Conservation (phyloP, 352 stramenopile species). For the Hyaloperonospora brassicae region DNA sequence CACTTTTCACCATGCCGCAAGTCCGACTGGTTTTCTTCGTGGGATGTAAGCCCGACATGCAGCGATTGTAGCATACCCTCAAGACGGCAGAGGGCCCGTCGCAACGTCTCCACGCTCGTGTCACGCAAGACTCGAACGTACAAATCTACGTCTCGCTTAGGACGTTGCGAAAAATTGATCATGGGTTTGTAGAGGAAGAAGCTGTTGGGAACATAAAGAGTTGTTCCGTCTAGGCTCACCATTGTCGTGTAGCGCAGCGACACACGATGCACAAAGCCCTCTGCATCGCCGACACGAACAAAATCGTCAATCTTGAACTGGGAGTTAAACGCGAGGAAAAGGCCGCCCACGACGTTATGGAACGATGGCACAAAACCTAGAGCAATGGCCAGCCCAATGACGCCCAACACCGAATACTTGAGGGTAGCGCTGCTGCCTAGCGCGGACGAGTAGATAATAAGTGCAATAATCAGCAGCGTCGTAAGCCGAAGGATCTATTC, state of each 20-base stretch:
- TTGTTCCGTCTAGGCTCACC: conserved; percentile 72
- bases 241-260: conserved; percentile 80
- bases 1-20: conserved; percentile 73
- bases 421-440: conserved; percentile 60
- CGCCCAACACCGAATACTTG: conserved; percentile 77
- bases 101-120: conserved; percentile 55
- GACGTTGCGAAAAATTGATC: conserved; percentile 82
- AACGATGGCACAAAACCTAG: conserved; percentile 83
- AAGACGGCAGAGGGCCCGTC: conserved; percentile 46
- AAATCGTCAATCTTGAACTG: conserved; percentile 87
- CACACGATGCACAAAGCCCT: conserved; percentile 77
- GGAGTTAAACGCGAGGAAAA: conserved; percentile 85
- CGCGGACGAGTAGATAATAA: conserved; percentile 82
- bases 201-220: conserved; percentile 78
- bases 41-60: conserved; percentile 78
- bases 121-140: conserved; percentile 47
- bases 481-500: conserved; percentile 66
- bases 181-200: conserved; percentile 89
- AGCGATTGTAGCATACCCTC: conserved; percentile 78
- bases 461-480: conserved; percentile 63
- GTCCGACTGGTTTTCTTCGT: conserved; percentile 80
- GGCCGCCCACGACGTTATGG: conserved; percentile 79
- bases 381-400: conserved; percentile 77
- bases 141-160: conserved; percentile 77
- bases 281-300: conserved; percentile 64